These are phyloP conservation scores for Aegilops bicornis DNA, from an alignment of 176 grass and related monocot species.

Conservation along the genomic window DNA sequence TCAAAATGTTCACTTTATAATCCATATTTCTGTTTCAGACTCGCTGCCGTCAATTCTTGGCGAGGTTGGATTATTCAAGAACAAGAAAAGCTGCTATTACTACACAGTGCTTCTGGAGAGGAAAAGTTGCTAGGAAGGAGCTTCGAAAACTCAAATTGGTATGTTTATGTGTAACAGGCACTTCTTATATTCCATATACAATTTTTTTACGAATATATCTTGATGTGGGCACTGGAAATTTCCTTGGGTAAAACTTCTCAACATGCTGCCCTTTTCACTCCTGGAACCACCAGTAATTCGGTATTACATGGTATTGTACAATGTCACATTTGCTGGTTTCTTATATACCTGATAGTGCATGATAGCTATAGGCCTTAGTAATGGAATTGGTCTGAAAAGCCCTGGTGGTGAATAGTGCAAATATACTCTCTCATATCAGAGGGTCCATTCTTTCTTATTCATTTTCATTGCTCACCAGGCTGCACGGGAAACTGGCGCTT, in stretches of 20 bases:
- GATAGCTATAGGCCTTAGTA: not conserved
- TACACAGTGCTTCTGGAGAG: slow-evolving; percentile 98
- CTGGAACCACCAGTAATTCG: not conserved
- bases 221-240: not conserved
- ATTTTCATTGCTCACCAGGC: slow-evolving; percentile 58
- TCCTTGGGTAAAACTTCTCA: not conserved
- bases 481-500: slow-evolving; percentile 93
- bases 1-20: slow-evolving; percentile 22
- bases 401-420: slow-evolving; percentile 6
- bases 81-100: slow-evolving; percentile 81
- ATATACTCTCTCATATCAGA: slow-evolving; percentile 5
- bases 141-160: slow-evolving; percentile 93
- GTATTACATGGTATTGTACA: not conserved
- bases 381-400: not conserved
- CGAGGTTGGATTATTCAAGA: slow-evolving; percentile 70
- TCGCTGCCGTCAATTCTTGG: slow-evolving; percentile 80
- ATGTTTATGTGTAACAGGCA: slow-evolving; percentile 14
- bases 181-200: slow-evolving; percentile 19
- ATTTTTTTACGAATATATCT: slow-evolving; percentile 15
- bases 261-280: not conserved
- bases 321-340: not conserved
- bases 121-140: slow-evolving; percentile 87
- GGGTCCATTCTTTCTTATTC: not conserved
- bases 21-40: slow-evolving; percentile 60
- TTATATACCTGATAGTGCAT: not conserved